A percentile compares a stretch with the other conserved stretches of the same genome.
Conservation (phyloP, 768 basidiomycete species). For the Suillus cothurnatus region DNA sequence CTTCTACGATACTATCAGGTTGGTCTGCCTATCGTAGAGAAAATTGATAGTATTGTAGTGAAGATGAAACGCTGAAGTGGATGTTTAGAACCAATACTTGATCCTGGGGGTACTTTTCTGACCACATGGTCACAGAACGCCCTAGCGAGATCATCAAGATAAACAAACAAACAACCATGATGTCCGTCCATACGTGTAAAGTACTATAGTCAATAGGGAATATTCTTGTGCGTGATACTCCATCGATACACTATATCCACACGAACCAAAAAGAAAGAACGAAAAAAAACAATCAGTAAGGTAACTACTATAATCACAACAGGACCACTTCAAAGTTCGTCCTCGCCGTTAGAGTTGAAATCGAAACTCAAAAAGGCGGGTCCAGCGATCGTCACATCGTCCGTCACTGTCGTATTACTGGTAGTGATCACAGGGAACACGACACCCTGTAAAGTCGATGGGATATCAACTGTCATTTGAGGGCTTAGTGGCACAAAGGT, state of each 20-base stretch:
- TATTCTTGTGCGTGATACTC: not conserved
- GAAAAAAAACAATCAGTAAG: not conserved
- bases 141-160: not conserved
- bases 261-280: not conserved
- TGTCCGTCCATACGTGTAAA: not conserved
- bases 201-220: not conserved
- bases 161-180: not conserved
- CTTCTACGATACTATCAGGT: not conserved
- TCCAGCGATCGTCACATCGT: conserved; percentile 45
- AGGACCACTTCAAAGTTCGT: not conserved
- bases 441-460: conserved; percentile 30
- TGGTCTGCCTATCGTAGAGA: not conserved
- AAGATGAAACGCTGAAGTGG: not conserved
- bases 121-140: not conserved
- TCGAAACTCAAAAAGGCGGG: conserved; percentile 33
- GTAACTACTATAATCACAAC: not conserved
- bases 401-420: conserved; percentile 32
- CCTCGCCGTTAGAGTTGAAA: conserved; percentile 23
- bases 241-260: not conserved
- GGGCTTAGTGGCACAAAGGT: conserved; percentile 32
- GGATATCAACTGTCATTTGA: conserved; percentile 23
- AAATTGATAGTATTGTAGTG: not conserved
- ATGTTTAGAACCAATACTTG: too few relatives aligned
- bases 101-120: too few relatives aligned
- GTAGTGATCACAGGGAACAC: conserved; percentile 41